Percentiles rank a stretch among this genome's conserved stretches.
Conservation (phyloP, 2,329 filamentous ascomycete genomes). For the Aspergillus ustus region DNA sequence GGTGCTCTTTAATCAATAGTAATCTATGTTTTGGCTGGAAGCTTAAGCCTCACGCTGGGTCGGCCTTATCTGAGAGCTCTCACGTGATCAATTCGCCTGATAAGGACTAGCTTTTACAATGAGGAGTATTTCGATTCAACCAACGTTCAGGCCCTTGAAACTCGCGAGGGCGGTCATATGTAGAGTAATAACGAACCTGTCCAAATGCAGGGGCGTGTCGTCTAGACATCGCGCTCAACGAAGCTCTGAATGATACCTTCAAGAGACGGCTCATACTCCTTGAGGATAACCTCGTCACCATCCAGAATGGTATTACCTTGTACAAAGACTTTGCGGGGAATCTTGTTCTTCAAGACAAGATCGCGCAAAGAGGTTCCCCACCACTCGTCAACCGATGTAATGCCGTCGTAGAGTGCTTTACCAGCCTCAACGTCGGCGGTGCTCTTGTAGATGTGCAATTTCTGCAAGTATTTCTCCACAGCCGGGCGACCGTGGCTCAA, state of each 20-base stretch:
- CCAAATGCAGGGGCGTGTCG: background rate
- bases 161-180: background rate
- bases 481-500: slow-evolving; percentile 79
- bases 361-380: slow-evolving; percentile 79
- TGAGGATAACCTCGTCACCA: slow-evolving; percentile 72
- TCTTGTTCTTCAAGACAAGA: slow-evolving; percentile 63
- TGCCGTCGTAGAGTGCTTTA: slow-evolving; percentile 78
- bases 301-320: slow-evolving; percentile 84
- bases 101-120: slow-evolving; percentile 8
- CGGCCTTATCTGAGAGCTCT: background rate
- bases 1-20: background rate
- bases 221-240: slow-evolving; percentile 60
- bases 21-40: background rate
- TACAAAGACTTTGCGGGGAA: slow-evolving; percentile 76
- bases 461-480: slow-evolving; percentile 85
- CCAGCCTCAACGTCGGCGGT: slow-evolving; percentile 82
- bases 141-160: background rate
- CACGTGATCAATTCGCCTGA: slow-evolving; percentile 1
- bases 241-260: slow-evolving; percentile 85
- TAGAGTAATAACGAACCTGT: background rate
- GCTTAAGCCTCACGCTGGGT: background rate
- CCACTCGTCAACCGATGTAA: slow-evolving; percentile 83
- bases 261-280: slow-evolving; percentile 82
- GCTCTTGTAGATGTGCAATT: slow-evolving; percentile 89
- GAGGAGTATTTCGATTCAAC: background rate